Evolutionary conservation across 108 stramenopile genomes (phyloP).

Genomic region (Pseudonitzschia delicatissima): DNA sequence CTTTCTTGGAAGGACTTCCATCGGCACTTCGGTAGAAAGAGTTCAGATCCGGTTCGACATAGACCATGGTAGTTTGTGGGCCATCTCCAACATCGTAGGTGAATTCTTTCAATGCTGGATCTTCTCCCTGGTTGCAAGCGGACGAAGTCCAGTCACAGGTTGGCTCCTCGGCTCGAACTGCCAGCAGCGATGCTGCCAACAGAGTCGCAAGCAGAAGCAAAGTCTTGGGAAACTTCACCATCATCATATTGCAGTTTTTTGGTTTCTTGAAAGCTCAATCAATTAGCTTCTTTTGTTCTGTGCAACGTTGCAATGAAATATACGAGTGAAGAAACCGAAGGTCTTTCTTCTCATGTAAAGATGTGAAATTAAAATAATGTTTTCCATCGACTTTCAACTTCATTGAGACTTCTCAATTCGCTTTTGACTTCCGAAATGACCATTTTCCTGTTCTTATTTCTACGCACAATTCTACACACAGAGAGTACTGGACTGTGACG

Average conservation of each 20-base stretch:
- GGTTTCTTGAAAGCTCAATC: background rate
- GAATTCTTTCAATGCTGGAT: conserved; percentile 44
- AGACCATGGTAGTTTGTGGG: conserved; percentile 44
- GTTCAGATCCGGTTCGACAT: conserved; percentile 76
- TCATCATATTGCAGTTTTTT: background rate
- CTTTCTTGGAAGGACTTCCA: conserved; percentile 16
- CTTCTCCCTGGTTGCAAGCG: conserved; percentile 2
- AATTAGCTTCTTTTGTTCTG: too few relatives aligned
- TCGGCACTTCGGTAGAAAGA: conserved; percentile 44
- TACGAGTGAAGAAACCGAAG: too few relatives aligned
- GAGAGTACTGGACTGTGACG: too few relatives aligned
- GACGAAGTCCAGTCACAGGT: conserved; percentile 27
- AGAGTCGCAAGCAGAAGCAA: background rate
- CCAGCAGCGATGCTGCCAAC: background rate
- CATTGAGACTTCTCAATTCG: too few relatives aligned
- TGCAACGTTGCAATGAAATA: too few relatives aligned
- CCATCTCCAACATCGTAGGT: conserved; percentile 59
- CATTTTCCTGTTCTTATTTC: too few relatives aligned
- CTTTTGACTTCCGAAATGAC: too few relatives aligned
- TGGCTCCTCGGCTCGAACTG: background rate
- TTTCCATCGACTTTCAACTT: too few relatives aligned
- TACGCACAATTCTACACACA: too few relatives aligned
- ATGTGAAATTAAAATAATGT: too few relatives aligned
- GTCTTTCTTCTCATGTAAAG: too few relatives aligned
- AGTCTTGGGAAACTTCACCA: background rate